Conservation (phyloP, 805 yeast genomes). For the Candida silvicultrix region DNA sequence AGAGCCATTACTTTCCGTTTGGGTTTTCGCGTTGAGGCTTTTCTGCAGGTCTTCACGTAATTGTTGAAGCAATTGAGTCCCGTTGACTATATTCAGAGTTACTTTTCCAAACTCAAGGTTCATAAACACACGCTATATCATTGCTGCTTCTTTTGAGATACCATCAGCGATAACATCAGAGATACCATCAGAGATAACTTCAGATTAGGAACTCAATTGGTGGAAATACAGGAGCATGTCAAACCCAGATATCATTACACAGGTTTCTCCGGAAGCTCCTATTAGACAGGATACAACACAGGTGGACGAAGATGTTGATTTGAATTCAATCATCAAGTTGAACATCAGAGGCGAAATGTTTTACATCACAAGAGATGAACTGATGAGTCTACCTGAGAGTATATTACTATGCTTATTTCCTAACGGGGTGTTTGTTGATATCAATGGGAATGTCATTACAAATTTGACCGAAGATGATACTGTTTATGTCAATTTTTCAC, state of each 20-base stretch:
- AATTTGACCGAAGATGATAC: conserved; percentile 75
- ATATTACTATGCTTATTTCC: conserved; percentile 83
- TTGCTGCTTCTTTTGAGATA: too few species aligned
- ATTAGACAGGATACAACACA: conserved; percentile 9
- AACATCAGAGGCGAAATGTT: conserved; percentile 72
- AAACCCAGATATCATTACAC: conserved; percentile 51
- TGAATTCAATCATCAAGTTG: conserved; percentile 66
- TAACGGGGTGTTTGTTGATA: conserved; percentile 81
- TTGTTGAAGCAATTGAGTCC: background rate
- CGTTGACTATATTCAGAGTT: background rate
- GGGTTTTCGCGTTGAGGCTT: background rate
- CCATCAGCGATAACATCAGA: too few species aligned
- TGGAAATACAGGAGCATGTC: conserved; percentile 12
- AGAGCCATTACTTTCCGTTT: background rate
- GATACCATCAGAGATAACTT: too few species aligned
- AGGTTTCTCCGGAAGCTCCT: conserved; percentile 45
- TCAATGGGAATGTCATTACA: conserved; percentile 68
- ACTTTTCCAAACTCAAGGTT: too few species aligned
- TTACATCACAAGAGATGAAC: conserved; percentile 77
- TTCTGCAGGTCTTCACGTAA: background rate
- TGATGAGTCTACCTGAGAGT: conserved; percentile 89
- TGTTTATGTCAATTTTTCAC: conserved; percentile 81
- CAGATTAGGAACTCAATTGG: background rate
- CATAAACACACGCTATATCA: too few species aligned
- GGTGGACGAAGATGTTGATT: conserved; percentile 24